phyloP scores from a whole-genome alignment of 805 yeast genomes.

The Wickerhamiella azymoides region DNA sequence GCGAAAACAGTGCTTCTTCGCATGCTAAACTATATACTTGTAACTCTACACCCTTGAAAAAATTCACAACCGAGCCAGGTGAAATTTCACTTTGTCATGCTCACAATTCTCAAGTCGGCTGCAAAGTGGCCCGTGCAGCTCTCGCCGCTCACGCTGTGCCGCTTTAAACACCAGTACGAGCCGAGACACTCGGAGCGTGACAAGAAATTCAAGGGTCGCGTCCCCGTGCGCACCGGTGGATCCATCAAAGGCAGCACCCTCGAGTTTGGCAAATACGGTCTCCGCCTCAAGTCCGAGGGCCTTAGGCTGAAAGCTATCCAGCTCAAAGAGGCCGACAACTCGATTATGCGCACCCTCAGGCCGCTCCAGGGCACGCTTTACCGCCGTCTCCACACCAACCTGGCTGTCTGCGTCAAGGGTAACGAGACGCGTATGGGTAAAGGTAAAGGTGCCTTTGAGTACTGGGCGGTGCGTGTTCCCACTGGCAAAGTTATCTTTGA shows the following conservation, averaged over 20 bases:
- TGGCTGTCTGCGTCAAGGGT: conserved; percentile 92
- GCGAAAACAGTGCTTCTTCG: no score
- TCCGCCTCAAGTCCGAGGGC: conserved; percentile 82
- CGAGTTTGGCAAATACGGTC: conserved; percentile 70
- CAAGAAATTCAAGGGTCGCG: conserved; percentile 88
- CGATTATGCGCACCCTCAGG: conserved; percentile 70
- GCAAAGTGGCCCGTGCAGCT: neutral
- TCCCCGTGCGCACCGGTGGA: conserved; percentile 88
- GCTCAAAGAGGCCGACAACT: conserved; percentile 78
- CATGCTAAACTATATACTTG: no score
- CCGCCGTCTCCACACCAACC: conserved; percentile 69
- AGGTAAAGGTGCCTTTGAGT: conserved; percentile 95
- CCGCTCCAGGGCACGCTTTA: conserved; percentile 56
- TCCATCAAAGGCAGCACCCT: conserved; percentile 77
- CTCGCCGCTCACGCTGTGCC: conserved; percentile 4
- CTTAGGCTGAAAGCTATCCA: conserved; percentile 74
- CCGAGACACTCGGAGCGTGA: conserved; percentile 54
- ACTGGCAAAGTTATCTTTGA: conserved; percentile 90
- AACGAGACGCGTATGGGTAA: conserved; percentile 99
- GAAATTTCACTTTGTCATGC: conserved; percentile 3
- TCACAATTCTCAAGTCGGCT: conserved; percentile 4
- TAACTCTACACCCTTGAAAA: neutral
- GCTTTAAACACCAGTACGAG: conserved; percentile 22
- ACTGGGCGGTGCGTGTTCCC: conserved; percentile 94
- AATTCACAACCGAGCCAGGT: neutral